phyloP scores from a whole-genome alignment of 2,329 filamentous ascomycete species.

The Cytospora chrysosperma region DNA sequence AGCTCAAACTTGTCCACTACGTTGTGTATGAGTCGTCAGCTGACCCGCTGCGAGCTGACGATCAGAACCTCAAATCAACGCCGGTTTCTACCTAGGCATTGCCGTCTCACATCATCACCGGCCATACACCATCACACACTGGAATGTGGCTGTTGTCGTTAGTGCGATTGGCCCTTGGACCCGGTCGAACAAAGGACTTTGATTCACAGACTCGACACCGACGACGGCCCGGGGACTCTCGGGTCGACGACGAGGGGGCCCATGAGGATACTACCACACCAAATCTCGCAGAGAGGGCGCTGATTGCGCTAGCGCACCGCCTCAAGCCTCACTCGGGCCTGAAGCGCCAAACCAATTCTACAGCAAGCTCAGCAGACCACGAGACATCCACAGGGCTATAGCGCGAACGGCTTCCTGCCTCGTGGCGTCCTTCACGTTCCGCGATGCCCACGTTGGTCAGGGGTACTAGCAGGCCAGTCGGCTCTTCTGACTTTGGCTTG shows the following conservation, averaged over 20 bases:
- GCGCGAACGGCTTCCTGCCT: conserved; percentile 23
- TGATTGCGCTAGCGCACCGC: conserved; percentile 2
- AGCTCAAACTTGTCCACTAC: background rate
- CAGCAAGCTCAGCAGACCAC: conserved; percentile 4
- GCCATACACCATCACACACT: conserved; percentile 1
- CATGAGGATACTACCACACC: conserved; percentile 9
- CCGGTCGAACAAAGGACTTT: background rate
- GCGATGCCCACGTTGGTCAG: conserved; percentile 14
- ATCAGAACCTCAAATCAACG: background rate
- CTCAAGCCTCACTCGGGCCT: conserved; percentile 12
- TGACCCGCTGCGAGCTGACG: background rate
- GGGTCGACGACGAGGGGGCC: conserved; percentile 2
- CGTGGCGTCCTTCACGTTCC: conserved; percentile 27
- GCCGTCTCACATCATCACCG: conserved; percentile 10
- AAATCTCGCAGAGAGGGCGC: background rate
- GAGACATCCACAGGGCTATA: background rate
- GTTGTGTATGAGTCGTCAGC: background rate
- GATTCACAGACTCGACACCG: background rate
- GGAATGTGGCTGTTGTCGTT: conserved; percentile 3
- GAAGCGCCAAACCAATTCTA: conserved; percentile 1
- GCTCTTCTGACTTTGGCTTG: background rate
- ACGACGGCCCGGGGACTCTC: background rate
- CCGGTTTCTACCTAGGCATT: background rate
- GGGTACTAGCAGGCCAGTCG: background rate
- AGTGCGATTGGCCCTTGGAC: conserved; percentile 3